Percentiles rank a stretch among this genome's conserved stretches.
phyloP scores from a whole-genome alignment of 164 flowering plant species.

The Tetrastigma voinierianum region DNA sequence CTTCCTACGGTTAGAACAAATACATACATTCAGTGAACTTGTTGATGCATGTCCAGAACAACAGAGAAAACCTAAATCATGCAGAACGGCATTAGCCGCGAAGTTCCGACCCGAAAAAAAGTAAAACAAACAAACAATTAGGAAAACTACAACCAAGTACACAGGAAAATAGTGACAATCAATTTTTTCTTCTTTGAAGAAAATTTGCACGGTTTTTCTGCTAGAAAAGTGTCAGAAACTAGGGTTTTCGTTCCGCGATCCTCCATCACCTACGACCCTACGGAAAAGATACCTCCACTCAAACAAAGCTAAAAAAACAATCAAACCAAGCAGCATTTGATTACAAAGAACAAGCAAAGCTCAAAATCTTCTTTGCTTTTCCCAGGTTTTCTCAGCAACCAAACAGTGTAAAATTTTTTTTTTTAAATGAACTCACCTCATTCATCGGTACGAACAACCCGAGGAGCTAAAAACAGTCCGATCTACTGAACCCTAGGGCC shows the following conservation, averaged over 20 bases:
- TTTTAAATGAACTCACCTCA: constrained; percentile 9
- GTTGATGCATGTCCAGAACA: too few species aligned
- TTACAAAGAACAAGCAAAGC: neutral
- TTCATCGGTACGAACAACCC: constrained; percentile 7
- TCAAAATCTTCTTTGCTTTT: neutral
- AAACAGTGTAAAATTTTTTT: constrained; percentile 10
- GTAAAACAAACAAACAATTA: too few species aligned
- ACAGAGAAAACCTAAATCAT: too few species aligned
- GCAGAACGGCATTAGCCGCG: too few species aligned
- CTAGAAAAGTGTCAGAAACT: neutral
- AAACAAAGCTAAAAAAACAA: neutral
- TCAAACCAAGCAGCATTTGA: neutral
- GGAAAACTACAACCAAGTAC: too few species aligned
- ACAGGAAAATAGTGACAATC: too few species aligned
- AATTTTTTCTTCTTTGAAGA: too few species aligned
- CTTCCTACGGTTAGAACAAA: too few species aligned
- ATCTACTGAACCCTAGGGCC: constrained; percentile 8
- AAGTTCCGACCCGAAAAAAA: too few species aligned
- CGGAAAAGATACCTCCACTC: neutral
- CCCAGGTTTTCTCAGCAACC: constrained; percentile 14
- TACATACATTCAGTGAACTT: too few species aligned
- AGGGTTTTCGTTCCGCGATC: too few species aligned
- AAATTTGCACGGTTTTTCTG: neutral
- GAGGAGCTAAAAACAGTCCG: constrained; percentile 13
- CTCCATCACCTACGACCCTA: neutral